Evolutionary conservation across 768 basidiomycete species (phyloP), one percentile per base, ranked within the genome.

Genomic region (Leccinum ochraceum): DNA sequence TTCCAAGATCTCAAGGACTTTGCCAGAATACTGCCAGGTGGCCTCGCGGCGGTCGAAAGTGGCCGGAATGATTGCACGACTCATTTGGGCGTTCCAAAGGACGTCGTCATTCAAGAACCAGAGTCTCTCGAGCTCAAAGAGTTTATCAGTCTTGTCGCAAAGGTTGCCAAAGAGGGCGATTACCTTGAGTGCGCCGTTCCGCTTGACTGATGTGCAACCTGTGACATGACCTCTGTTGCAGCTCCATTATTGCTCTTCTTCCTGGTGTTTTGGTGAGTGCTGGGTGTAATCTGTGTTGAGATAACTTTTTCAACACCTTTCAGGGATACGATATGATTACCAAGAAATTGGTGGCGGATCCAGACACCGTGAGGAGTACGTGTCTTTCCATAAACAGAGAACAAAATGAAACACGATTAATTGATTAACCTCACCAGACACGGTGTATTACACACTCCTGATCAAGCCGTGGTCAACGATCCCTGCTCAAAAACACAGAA

Each of bases 211-310:
- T 9, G 2, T 3, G 26, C 3, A 3, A 2, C n/a, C 49, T 28
- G 28, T 28, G 28, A 13, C 26, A 5, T 14, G 36, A 37, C 14
- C 36, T 37, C 36, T 30, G 17, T 26, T 32, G 3, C 49, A 60
- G 59, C 24, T 20, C 42, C 4, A 57, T 59, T 4, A 59, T 60
- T 17, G 9, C 51, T 14, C 39, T 60, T n/a, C n/a, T 51, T 3
- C 59, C 59, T 52, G 58, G 59, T 11, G 59, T 60, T 22, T 24
- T 60, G 57, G 59, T 60, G n/a, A 32, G 59, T 44, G 3, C 3
- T 7, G 13, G 36, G 28, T 26, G 6, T 9, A 3, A 10, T 44
- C 11, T 32, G 10, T 34, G 0, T 32, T 13, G 11, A 34, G 7
- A 26, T 9, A 8, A 9, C 13, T 39, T 1, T 34, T 37, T 2